Base-by-base conservation (phyloP, 805 yeast genomes). In the Hanseniaspora valbyensis region DNA sequence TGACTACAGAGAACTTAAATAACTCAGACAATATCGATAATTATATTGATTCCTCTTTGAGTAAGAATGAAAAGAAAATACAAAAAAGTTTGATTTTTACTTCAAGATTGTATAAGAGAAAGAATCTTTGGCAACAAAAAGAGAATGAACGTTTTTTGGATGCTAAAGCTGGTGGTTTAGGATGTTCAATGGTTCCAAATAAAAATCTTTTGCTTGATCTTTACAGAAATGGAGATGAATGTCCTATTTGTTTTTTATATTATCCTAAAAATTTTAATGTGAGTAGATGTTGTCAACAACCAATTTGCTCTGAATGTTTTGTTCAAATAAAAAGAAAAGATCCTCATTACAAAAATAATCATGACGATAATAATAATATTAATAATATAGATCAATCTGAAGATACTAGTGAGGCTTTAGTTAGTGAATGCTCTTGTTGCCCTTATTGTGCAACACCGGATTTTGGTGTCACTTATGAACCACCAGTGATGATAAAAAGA, bases 281-380 rank as follows among this genome's bases (percentile, higher is more conserved):
- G 49, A 81, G 95, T 8, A 72, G 95, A 41, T 90, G 98, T 65
- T 90, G 98, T 64, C 75, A 76, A 44, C 97, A 90, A 63, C 89
- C 95, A 1, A 88, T 90, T 19, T 92, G 98, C 66, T 76, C 95
- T 1, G 97, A 90, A 66, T 90, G 98, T 62, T 92, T 90, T 74
- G 96, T 90, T 10, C 96, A 90, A 65, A 88, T 90, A 62, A 87
- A 85, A 64, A 74, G 98, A 48, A 68, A 80, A 30, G 95, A 86
- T 10, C 97, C 98, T 0, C 97, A 90, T 66, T 86, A 88, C 30
- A 38, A 43, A 24, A 43, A 43, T 16, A 57, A 57, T 44, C 67
- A 65, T 30, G 64, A 61, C 25, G 57, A 60, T 12, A 61, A 63
- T 41, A 54, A 57, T 32, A 44, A 61, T 26, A 57, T 60, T 12